These are phyloP conservation scores for Biscogniauxia sp. DNA, from an alignment of 2,329 filamentous ascomycete genomes.

Conservation along the genomic window DNA sequence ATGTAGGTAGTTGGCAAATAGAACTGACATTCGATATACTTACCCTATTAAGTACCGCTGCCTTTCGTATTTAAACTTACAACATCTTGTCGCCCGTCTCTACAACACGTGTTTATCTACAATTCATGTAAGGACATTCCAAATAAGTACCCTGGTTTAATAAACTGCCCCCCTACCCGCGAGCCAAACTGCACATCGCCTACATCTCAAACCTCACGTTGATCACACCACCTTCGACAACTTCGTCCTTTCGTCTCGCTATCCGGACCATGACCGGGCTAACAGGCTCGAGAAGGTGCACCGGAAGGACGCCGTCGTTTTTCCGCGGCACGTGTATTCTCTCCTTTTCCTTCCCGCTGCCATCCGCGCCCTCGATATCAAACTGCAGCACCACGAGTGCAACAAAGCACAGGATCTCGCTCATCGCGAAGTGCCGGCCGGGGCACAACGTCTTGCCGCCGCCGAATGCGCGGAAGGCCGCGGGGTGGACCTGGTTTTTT, in stretches of 20 bases:
- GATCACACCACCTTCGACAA: background rate
- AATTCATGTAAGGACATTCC: too few relatives aligned
- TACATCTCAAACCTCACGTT: constrained; percentile 17
- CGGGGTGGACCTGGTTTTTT: constrained; percentile 23
- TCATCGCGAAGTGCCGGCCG: constrained; percentile 38
- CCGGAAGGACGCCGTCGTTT: constrained; percentile 30
- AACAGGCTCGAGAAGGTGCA: constrained; percentile 31
- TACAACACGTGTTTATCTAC: too few relatives aligned
- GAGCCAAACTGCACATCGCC: too few relatives aligned
- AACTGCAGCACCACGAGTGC: constrained; percentile 33
- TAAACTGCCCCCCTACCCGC: background rate
- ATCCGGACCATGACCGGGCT: constrained; percentile 25
- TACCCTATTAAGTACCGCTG: too few relatives aligned
- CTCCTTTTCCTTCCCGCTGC: background rate
- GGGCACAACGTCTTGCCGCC: constrained; percentile 41
- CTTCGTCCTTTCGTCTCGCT: constrained; percentile 12
- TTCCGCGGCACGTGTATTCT: constrained; percentile 28
- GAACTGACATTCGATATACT: too few relatives aligned
- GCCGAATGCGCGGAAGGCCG: constrained; percentile 38
- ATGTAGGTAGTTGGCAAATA: too few relatives aligned
- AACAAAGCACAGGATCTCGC: constrained; percentile 37
- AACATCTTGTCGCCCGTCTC: too few relatives aligned
- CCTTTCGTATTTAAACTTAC: too few relatives aligned
- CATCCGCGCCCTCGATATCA: constrained; percentile 22
- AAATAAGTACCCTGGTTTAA: too few relatives aligned